A percentile compares a stretch with the other conserved stretches of the same genome.
These are phyloP conservation scores for Colletotrichum karsti DNA, from an alignment of 2,329 filamentous ascomycete genomes.

Conservation along the genomic window DNA sequence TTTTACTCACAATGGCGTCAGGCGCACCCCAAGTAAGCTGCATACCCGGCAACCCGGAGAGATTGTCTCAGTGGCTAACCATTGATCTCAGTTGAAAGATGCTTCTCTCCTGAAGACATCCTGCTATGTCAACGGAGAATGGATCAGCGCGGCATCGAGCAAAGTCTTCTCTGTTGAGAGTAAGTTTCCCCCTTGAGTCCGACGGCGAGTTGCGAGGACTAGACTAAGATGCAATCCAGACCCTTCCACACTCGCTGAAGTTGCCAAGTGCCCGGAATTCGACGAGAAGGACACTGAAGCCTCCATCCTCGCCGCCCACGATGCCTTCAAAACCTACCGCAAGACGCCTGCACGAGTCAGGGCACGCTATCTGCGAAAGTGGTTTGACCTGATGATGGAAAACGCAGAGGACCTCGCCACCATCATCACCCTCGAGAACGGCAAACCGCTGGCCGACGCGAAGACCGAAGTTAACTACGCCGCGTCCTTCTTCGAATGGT, in stretches of 20 bases:
- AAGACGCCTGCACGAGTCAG: conserved; percentile 68
- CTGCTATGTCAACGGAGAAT: conserved; percentile 80
- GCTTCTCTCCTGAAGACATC: conserved; percentile 74
- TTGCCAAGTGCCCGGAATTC: conserved; percentile 79
- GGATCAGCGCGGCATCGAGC: conserved; percentile 75
- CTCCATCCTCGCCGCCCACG: conserved; percentile 74
- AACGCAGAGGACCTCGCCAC: conserved; percentile 73
- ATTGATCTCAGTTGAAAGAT: conserved; percentile 61
- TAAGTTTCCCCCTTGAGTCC: conserved; percentile 33
- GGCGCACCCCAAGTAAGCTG: conserved; percentile 5
- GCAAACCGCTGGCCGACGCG: conserved; percentile 72
- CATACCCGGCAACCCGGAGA: neutral
- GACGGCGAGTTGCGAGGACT: neutral
- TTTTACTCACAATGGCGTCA: conserved; percentile 10
- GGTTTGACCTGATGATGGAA: conserved; percentile 73
- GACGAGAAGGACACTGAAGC: conserved; percentile 71
- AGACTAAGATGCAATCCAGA: conserved; percentile 52
- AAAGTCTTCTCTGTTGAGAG: conserved; percentile 78
- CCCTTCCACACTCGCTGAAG: conserved; percentile 74
- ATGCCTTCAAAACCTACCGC: conserved; percentile 69
- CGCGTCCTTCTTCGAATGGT: conserved; percentile 71
- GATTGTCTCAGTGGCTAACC: neutral
- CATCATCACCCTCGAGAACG: conserved; percentile 77
- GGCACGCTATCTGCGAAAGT: conserved; percentile 67
- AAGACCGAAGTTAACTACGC: conserved; percentile 66